Base-by-base conservation (phyloP, 208 protist species). In the Strigomonas galati region DNA sequence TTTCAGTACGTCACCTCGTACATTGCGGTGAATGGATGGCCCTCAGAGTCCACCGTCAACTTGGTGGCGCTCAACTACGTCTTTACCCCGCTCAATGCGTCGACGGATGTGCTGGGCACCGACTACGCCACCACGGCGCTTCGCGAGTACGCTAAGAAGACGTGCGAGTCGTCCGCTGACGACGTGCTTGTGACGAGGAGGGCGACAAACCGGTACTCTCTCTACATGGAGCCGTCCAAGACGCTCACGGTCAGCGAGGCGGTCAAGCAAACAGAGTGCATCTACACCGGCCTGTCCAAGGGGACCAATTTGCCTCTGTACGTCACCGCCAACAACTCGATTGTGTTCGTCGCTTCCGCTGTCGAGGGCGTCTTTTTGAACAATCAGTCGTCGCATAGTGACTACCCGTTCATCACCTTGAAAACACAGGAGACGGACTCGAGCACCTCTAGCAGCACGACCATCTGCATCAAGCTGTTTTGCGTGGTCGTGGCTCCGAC, bases 401-500 rank as follows among this genome's bases (percentile, higher is more conserved):
- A 51, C 26, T 82, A 75, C 63, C 72, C 74, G 2, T 60, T 65
- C 49, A 65, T 57, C 19, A 6, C 37, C 19, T 67, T 86, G 17
- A 61, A 46, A 37, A 82, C 69, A 0, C 49, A 40, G 17, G 55
- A 48, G 26, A n/a, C 28, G n/a, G 27, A 15, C 21, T 52, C 37
- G 7, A 37, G 26, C 2, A 24, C 61, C 7, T 24, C 23, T 43
- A 72, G 64, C 48, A 62, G 64, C 43, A 59, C 70, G 0, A 31
- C 48, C 24, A 69, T 76, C n/a, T 79, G 78, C 46, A 82, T 84
- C 53, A 67, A 72, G 6, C 73, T 84, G 14, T 84, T 81, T 56
- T 88, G 79, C 40, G 73, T 84, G 21, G 69, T 89, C 15, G 74
- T 89, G 30, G 65, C 72, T 1, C 86, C 82, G 28, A 81, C 77